Evolutionary conservation across 2,329 filamentous ascomycete genomes (phyloP).

Genomic region (Trichoderma oligosporum): DNA sequence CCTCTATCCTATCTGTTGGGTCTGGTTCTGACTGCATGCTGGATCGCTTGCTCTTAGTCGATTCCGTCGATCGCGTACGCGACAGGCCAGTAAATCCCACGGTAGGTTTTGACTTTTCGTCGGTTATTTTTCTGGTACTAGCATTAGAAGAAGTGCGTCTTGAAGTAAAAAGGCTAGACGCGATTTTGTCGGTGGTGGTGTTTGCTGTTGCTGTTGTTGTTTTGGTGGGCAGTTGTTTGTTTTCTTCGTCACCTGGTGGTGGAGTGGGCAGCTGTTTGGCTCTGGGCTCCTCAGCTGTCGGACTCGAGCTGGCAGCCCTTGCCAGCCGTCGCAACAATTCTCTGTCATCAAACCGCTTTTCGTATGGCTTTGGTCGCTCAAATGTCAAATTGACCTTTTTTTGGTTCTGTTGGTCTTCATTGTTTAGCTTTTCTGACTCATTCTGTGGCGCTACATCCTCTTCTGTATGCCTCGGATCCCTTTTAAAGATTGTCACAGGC

Average conservation of each 20-base stretch:
- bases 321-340: slow-evolving; percentile 50
- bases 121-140: slow-evolving; percentile 7
- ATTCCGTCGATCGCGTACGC: slow-evolving; percentile 44
- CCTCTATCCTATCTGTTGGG: slow-evolving; percentile 54
- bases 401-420: slow-evolving; percentile 10
- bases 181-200: slow-evolving; percentile 17
- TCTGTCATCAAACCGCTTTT: slow-evolving; percentile 40
- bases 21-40: slow-evolving; percentile 51
- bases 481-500: slow-evolving; percentile 41
- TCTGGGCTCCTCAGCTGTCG: slow-evolving; percentile 28
- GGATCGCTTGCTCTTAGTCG: slow-evolving; percentile 44
- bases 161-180: slow-evolving; percentile 22
- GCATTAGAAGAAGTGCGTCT: slow-evolving; percentile 23
- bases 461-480: slow-evolving; percentile 19
- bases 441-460: not conserved
- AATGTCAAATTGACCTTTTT: not conserved
- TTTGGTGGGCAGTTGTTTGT: slow-evolving; percentile 12
- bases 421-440: slow-evolving; percentile 1
- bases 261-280: slow-evolving; percentile 23
- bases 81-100: slow-evolving; percentile 47
- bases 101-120: slow-evolving; percentile 34
- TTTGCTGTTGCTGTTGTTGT: too few species aligned
- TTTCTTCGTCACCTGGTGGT: slow-evolving; percentile 16
- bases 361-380: not conserved
- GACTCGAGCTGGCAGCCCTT: slow-evolving; percentile 45